phyloP scores from a whole-genome alignment of 2,329 filamentous ascomycete species.

The Fusarium sp. region DNA sequence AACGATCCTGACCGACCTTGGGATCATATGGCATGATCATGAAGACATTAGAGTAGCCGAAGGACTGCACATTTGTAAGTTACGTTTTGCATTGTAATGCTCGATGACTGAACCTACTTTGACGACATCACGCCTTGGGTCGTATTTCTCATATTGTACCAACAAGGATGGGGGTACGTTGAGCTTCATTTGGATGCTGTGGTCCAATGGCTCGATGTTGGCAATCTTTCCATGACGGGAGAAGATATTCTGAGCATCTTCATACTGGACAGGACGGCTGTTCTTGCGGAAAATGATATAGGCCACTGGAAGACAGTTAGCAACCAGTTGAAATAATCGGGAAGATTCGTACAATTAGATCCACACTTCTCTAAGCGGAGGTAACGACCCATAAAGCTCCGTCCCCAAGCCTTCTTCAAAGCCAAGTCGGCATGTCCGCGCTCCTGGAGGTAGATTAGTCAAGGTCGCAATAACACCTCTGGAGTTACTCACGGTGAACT shows the following conservation, averaged over 20 bases:
- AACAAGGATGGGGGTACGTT: constrained; percentile 56
- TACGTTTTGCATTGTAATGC: neutral
- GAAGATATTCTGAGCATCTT: constrained; percentile 61
- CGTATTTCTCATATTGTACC: constrained; percentile 64
- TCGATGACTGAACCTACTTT: constrained; percentile 54
- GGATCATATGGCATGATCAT: constrained; percentile 24
- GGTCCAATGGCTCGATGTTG: constrained; percentile 54
- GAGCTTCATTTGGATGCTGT: constrained; percentile 51
- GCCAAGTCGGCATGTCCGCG: constrained; percentile 62
- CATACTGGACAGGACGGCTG: constrained; percentile 53
- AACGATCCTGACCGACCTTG: constrained; percentile 20
- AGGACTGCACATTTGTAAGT: neutral
- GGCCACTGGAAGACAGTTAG: constrained; percentile 56
- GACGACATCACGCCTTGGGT: constrained; percentile 63
- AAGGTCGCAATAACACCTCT: neutral
- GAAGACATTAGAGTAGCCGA: constrained; percentile 3
- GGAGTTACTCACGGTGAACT: constrained; percentile 66
- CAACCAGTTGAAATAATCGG: neutral
- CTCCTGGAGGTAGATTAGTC: constrained; percentile 56
- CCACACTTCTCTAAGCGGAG: constrained; percentile 71
- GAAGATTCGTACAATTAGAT: constrained; percentile 64
- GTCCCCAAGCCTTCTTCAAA: constrained; percentile 60
- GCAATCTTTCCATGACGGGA: constrained; percentile 58
- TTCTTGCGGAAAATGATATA: constrained; percentile 60
- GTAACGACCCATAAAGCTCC: constrained; percentile 65